Conservation (phyloP, 2,329 filamentous ascomycete species). For the Colletotrichum sp. region DNA sequence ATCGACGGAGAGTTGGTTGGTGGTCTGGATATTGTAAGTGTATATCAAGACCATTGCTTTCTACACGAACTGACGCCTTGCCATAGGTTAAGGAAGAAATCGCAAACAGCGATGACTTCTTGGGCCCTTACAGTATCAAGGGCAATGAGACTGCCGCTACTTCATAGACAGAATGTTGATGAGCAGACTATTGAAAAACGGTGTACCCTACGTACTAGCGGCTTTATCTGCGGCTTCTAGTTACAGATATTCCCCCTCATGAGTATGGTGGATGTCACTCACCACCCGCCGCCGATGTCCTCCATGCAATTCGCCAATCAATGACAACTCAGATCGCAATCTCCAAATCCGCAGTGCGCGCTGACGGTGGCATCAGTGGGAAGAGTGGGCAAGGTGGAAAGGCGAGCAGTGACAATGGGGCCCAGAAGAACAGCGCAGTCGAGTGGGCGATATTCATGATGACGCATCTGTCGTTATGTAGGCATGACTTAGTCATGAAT, state of each 20-base stretch:
- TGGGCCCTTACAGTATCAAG: constrained; percentile 73
- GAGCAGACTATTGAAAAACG: neutral
- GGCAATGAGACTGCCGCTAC: constrained; percentile 43
- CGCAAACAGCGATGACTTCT: constrained; percentile 80
- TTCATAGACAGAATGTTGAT: constrained; percentile 13
- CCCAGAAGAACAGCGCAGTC: neutral
- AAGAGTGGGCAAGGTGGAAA: neutral
- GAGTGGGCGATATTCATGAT: neutral
- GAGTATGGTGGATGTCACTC: neutral
- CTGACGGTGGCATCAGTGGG: neutral
- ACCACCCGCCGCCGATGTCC: neutral
- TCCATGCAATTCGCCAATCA: neutral
- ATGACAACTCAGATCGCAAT: neutral
- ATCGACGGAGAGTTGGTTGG: constrained; percentile 89
- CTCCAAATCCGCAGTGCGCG: neutral
- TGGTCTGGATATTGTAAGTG: constrained; percentile 90
- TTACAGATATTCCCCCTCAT: neutral
- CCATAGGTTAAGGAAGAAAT: constrained; percentile 90
- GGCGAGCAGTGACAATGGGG: neutral
- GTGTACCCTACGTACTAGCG: neutral
- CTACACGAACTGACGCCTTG: neutral
- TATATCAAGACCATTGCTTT: neutral
- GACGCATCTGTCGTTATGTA: neutral
- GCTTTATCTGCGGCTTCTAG: neutral
- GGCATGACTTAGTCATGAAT: neutral